Evolutionary conservation across 2,329 filamentous ascomycete species (phyloP).

Genomic region (Xylaria sp.): DNA sequence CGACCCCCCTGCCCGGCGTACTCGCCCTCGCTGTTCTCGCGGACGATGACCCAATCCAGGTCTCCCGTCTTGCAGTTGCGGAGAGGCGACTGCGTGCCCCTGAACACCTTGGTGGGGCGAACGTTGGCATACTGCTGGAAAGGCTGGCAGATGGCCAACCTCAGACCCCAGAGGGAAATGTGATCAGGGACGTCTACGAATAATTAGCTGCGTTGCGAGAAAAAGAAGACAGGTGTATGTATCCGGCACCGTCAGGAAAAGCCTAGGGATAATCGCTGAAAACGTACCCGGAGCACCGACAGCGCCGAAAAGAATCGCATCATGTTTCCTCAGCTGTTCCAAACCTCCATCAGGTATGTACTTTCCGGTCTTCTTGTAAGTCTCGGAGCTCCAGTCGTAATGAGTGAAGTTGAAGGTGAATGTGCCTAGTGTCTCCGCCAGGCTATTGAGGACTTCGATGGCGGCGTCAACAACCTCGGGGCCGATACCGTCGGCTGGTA

Average conservation of each 20-base stretch:
- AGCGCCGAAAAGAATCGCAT: constrained; percentile 73
- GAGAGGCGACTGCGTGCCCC: constrained; percentile 68
- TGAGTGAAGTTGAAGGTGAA: constrained; percentile 72
- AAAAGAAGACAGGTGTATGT: no score
- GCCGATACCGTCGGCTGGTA: constrained; percentile 73
- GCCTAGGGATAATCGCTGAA: no score
- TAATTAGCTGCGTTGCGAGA: not conserved
- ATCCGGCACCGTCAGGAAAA: no score
- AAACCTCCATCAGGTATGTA: constrained; percentile 72
- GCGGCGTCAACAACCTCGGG: constrained; percentile 70
- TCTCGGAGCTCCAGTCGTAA: constrained; percentile 75
- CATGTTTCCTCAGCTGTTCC: constrained; percentile 58
- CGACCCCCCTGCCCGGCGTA: constrained; percentile 73
- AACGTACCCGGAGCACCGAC: constrained; percentile 66
- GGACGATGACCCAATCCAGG: constrained; percentile 73
- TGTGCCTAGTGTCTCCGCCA: constrained; percentile 62
- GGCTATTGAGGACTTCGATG: constrained; percentile 68
- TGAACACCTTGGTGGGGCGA: constrained; percentile 70
- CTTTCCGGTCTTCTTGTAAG: constrained; percentile 72
- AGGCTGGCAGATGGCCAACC: constrained; percentile 71
- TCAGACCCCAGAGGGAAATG: constrained; percentile 72
- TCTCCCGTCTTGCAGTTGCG: constrained; percentile 59
- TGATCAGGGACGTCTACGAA: constrained; percentile 69
- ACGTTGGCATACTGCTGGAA: constrained; percentile 76
- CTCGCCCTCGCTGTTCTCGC: constrained; percentile 75